Evolutionary conservation across 768 basidiomycete species (phyloP), one percentile per base, ranked within the genome.

Genomic region (Kondoa malvinella): DNA sequence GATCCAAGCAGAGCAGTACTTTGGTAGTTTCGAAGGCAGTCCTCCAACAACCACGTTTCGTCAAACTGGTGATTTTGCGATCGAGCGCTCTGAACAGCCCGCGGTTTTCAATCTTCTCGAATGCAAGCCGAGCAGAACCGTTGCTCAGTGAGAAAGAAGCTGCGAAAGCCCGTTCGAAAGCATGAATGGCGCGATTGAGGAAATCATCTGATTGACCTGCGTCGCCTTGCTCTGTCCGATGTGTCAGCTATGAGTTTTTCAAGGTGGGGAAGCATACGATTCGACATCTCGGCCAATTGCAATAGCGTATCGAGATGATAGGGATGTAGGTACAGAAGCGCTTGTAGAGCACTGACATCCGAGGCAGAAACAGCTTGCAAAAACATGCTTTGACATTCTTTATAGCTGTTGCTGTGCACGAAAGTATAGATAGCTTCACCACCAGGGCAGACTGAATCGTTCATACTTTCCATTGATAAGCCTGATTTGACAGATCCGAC

Each of bases 221-320:
- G 33, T 75, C 74, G 81, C 94, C 91, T 72, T 90, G 83, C 75
- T 94, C 88, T 31, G 86, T 80, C 8, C 40, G 21, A 50, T 50
- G 31, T 63, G 61, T 26, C 14, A 32, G 32, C 61, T 29, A 63
- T 50, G 40, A 50, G 12, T 50, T 50, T 50, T 8, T 8, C 12
- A 50, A 50, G 8, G 21, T 8, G 21, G 21, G 40, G 40, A 50
- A 21, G 21, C 40, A 8, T 8, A 50, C 40, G 40, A 50, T 50
- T 50, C 73, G 85, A 87, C 4, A 92, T 85, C 72, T 92, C 90
- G 1, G 87, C 84, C 16, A 92, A 78, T 73, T 92, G 89, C 1
- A 94, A 80, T 0, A 94, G 80, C 0, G 92, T 92, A 76, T 97
- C 94, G 0, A 86, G 88, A 72, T 97, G 95, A 84, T 90, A 96